Base-by-base conservation (phyloP, 257 asterid species). In the Mitragyna speciosa region DNA sequence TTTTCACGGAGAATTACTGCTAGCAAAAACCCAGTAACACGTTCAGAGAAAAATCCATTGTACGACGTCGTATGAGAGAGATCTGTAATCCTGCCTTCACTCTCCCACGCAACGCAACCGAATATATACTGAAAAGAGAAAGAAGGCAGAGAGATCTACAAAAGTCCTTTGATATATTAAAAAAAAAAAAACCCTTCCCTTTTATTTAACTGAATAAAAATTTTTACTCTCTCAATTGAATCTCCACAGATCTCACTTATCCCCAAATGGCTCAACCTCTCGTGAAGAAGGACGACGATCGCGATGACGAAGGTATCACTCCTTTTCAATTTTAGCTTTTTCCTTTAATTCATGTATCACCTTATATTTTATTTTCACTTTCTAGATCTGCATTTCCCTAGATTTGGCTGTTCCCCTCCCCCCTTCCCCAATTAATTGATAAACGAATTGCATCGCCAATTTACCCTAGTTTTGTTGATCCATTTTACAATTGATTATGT, bases 221-320 rank as follows among this genome's bases (percentile, higher is more conserved):
- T 24, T 41, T 61, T 20, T 30, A 48, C 76, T 41, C 47, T 76
- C 63, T 72, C 83, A 61, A 24, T 80, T 80, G 67, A 66, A 80
- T 79, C 78, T 41, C 30, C 71, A 28, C 86, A 84, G 93, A 89
- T 93, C 93, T 85, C 87, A 47, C 74, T 52, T 70, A 52, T 73
- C 41, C 76, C 56, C 47, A 30, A 79, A 88, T 88, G 91, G 91
- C 91, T 76, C 89, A 88, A 76, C 87, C 91, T 43, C 69, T 82
- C 5, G 83, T 84, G 81, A 88, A 88, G 89, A 88, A 88, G 82
- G 91, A 88, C 49, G 91, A 88, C 72, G 91, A 88, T 86, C 91
- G 89, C 81, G 91, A 88, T 33, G 91, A 88, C 24, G 91, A 88
- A 78, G 54, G 91, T 86, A 80, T 12, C 33, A 6, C 45, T 1